These are phyloP conservation scores for Lodderomyces pseudojiufengensis DNA, from an alignment of 1,139 yeast genomes.

Conservation along the genomic window DNA sequence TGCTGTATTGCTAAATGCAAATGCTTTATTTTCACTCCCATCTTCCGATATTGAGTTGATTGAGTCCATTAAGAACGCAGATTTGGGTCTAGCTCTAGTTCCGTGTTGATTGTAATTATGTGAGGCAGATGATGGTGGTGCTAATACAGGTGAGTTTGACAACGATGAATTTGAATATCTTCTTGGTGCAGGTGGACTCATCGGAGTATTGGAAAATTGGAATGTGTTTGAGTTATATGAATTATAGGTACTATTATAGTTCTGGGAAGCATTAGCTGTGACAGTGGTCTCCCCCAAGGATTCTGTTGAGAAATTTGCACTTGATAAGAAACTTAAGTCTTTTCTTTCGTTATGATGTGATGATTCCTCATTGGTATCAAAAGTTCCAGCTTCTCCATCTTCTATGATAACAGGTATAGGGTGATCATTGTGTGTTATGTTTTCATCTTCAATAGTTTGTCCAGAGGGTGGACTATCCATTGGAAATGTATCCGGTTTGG, in stretches of 20 bases:
- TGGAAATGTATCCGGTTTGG: no score
- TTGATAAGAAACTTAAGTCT: conserved; percentile 24
- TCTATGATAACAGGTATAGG: not conserved
- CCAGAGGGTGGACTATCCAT: no score
- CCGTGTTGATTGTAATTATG: conserved; percentile 9
- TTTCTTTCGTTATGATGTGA: not conserved
- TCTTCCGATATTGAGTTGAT: conserved; percentile 30
- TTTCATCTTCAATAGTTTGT: no score
- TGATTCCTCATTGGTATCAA: not conserved
- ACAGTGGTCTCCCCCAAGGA: conserved; percentile 20
- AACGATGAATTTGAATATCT: conserved; percentile 23
- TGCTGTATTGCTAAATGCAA: conserved; percentile 20
- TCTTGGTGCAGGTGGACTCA: conserved; percentile 13
- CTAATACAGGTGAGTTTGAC: conserved; percentile 22
- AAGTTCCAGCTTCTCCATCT: conserved; percentile 5
- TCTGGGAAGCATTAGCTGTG: not conserved
- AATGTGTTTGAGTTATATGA: not conserved
- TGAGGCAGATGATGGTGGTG: conserved; percentile 14
- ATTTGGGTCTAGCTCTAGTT: conserved; percentile 33
- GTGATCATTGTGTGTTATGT: no score
- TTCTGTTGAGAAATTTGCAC: conserved; percentile 45
- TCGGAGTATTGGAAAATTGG: not conserved
- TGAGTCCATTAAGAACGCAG: conserved; percentile 34
- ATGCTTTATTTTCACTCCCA: conserved; percentile 20
- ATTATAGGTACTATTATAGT: no score